Conservation (phyloP, 345 rosid genomes). For the Lumnitzera littorea region DNA sequence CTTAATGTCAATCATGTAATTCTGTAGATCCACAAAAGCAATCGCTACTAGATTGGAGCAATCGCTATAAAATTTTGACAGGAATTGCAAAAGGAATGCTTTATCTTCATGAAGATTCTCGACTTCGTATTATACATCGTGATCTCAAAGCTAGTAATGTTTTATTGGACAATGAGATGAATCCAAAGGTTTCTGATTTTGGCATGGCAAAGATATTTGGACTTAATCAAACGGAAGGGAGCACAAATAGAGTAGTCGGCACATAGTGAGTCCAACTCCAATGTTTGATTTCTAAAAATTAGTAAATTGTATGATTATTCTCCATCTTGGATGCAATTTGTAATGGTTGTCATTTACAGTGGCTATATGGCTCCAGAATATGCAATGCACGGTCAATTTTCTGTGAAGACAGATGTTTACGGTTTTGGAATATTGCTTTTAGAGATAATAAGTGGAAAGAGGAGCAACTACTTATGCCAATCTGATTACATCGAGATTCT, state of each 20-base stretch:
- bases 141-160: slow-evolving; percentile 27
- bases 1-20: too few relatives aligned
- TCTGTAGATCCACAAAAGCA: slow-evolving; percentile 7
- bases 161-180: slow-evolving; percentile 16
- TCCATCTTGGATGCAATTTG: too few relatives aligned
- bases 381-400: slow-evolving; percentile 23
- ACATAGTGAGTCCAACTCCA: slow-evolving; percentile 15
- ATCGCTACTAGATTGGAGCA: slow-evolving; percentile 12
- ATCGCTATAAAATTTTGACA: slow-evolving; percentile 13
- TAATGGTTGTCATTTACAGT: slow-evolving; percentile 4
- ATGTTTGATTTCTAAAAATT: not conserved
- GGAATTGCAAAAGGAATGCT: slow-evolving; percentile 20
- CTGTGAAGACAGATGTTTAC: slow-evolving; percentile 30
- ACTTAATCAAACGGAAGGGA: slow-evolving; percentile 11
- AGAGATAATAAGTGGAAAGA: slow-evolving; percentile 30
- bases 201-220: slow-evolving; percentile 17
- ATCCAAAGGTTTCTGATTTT: slow-evolving; percentile 25
- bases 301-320: too few relatives aligned
- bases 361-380: slow-evolving; percentile 49
- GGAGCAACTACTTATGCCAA: slow-evolving; percentile 16
- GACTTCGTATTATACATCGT: slow-evolving; percentile 18
- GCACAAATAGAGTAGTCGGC: slow-evolving; percentile 13
- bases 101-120: slow-evolving; percentile 20
- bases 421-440: slow-evolving; percentile 20
- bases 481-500: not conserved